These are phyloP conservation scores for Fraxinus cuspidata DNA, from an alignment of 257 asterid genomes.

Conservation along the genomic window DNA sequence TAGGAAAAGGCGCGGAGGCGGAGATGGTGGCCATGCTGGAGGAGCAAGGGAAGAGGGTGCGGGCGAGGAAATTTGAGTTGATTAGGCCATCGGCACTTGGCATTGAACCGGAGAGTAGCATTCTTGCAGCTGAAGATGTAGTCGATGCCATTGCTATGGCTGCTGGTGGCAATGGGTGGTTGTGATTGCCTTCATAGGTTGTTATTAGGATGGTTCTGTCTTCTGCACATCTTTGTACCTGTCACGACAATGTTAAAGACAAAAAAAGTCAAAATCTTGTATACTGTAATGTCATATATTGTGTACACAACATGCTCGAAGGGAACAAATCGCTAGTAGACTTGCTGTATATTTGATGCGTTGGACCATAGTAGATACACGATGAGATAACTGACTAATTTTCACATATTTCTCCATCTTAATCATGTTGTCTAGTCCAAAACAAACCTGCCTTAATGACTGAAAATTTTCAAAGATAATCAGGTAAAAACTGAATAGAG, in stretches of 20 bases:
- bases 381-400: not conserved
- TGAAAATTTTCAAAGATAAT: not conserved
- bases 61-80: constrained; percentile 74
- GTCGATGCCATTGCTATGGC: constrained; percentile 97
- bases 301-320: not conserved
- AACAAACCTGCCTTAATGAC: not conserved
- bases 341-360: not conserved
- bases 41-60: constrained; percentile 83
- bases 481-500: not conserved
- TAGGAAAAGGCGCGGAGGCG: constrained; percentile 92
- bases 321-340: not conserved
- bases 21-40: constrained; percentile 93
- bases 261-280: not conserved
- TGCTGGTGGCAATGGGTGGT: constrained; percentile 93
- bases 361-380: not conserved
- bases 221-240: constrained; percentile 96
- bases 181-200: constrained; percentile 93
- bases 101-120: constrained; percentile 93
- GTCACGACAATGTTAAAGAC: not conserved
- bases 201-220: constrained; percentile 73
- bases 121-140: constrained; percentile 88
- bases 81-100: constrained; percentile 79
- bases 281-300: not conserved
- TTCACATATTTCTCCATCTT: not conserved
- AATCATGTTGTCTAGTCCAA: not conserved